phyloP scores from a whole-genome alignment of 2,329 filamentous ascomycete species.

The Xylaria sp. region DNA sequence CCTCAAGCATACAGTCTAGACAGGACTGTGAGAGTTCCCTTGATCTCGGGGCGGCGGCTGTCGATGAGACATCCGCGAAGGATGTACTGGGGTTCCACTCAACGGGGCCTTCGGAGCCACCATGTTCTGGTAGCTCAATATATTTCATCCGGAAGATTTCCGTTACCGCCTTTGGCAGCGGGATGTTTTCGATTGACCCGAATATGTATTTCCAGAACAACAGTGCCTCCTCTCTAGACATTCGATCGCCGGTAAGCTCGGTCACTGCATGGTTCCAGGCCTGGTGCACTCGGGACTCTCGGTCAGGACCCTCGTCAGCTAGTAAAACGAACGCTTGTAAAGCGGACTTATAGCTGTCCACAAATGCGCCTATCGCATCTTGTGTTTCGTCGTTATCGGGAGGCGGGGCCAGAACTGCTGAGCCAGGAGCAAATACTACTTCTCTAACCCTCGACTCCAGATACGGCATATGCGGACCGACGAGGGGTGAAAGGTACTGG shows the following conservation, averaged over 20 bases:
- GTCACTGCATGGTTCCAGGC: slow-evolving; percentile 27
- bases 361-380: slow-evolving; percentile 22
- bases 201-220: slow-evolving; percentile 21
- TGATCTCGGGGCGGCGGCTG: background rate
- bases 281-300: slow-evolving; percentile 7
- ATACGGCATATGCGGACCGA: slow-evolving; percentile 20
- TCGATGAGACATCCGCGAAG: background rate
- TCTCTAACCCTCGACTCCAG: slow-evolving; percentile 20
- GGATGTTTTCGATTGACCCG: background rate
- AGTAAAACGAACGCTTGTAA: slow-evolving; percentile 20
- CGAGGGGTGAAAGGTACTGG: slow-evolving; percentile 5
- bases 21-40: slow-evolving; percentile 1
- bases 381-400: slow-evolving; percentile 18
- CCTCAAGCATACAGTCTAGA: slow-evolving; percentile 20
- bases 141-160: background rate
- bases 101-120: slow-evolving; percentile 2
- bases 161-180: background rate
- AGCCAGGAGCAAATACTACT: slow-evolving; percentile 23
- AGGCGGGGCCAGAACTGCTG: slow-evolving; percentile 5
- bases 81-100: slow-evolving; percentile 26
- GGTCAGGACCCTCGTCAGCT: slow-evolving; percentile 6
- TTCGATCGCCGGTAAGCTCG: slow-evolving; percentile 7
- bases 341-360: slow-evolving; percentile 28
- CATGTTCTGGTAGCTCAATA: slow-evolving; percentile 5
- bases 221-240: slow-evolving; percentile 5